These are phyloP conservation scores for Hordeum pubiflorum DNA, from an alignment of 202 grass and related monocot species.

Conservation along the genomic window DNA sequence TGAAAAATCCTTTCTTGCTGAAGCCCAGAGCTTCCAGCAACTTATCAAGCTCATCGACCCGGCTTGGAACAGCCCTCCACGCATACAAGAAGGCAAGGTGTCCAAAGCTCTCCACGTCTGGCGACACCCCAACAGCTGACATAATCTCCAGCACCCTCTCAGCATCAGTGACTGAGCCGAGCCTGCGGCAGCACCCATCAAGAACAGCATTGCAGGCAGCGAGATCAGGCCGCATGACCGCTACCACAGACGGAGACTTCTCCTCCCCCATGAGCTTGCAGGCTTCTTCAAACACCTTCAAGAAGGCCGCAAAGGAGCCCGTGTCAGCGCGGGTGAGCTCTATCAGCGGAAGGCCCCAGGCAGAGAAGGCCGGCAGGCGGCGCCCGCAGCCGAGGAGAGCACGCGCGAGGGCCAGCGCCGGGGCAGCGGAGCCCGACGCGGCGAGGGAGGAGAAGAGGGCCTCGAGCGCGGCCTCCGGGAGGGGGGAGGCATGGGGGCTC, in stretches of 20 bases:
- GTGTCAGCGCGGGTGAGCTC: slow-evolving; percentile 40
- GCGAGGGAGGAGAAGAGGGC: slow-evolving; percentile 57
- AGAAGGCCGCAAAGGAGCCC: slow-evolving; percentile 43
- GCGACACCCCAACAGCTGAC: slow-evolving; percentile 56
- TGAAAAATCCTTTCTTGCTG: slow-evolving; percentile 60
- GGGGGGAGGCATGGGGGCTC: slow-evolving; percentile 27
- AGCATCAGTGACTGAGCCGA: slow-evolving; percentile 50
- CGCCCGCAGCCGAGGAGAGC: slow-evolving; percentile 53
- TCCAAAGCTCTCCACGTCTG: slow-evolving; percentile 62
- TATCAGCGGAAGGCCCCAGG: slow-evolving; percentile 50
- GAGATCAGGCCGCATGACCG: slow-evolving; percentile 58
- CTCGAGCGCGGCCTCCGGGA: slow-evolving; percentile 45
- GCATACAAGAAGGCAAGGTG: slow-evolving; percentile 87
- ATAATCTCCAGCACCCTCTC: slow-evolving; percentile 77
- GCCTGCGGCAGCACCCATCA: slow-evolving; percentile 59
- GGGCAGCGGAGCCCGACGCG: slow-evolving; percentile 30
- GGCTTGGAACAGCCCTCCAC: slow-evolving; percentile 40
- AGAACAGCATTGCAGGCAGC: slow-evolving; percentile 64
- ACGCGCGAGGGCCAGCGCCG: slow-evolving; percentile 61
- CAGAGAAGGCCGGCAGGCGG: slow-evolving; percentile 47
- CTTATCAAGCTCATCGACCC: slow-evolving; percentile 74
- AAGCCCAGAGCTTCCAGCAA: slow-evolving; percentile 66
- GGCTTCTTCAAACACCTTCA: slow-evolving; percentile 69
- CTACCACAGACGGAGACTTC: slow-evolving; percentile 18
- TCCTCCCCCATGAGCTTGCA: slow-evolving; percentile 52